These are phyloP conservation scores for Acer saccharum DNA, from an alignment of 345 rosid genomes.

Conservation along the genomic window DNA sequence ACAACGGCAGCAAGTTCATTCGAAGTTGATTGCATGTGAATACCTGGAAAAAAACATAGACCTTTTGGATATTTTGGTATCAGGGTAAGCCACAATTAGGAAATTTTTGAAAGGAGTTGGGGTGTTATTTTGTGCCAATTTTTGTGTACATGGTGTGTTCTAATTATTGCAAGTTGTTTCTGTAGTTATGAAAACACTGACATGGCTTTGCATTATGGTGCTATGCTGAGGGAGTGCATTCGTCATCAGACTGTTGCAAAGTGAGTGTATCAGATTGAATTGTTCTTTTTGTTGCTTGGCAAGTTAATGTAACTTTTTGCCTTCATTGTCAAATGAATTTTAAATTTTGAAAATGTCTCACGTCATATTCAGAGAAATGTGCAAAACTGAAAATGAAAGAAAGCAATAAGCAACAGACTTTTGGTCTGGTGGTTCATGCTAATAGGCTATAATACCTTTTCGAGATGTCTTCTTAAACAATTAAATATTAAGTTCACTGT, in stretches of 20 bases:
- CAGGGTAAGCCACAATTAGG: slow-evolving; percentile 54
- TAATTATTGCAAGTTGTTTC: slow-evolving; percentile 20
- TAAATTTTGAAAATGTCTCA: not conserved
- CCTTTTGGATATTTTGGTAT: slow-evolving; percentile 75
- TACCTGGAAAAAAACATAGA: slow-evolving; percentile 83
- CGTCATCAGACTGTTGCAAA: slow-evolving; percentile 95
- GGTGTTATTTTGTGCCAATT: not conserved
- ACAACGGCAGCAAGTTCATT: slow-evolving; percentile 93
- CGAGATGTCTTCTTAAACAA: not conserved
- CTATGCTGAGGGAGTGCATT: slow-evolving; percentile 97
- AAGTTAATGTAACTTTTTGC: not conserved
- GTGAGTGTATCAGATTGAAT: slow-evolving; percentile 38
- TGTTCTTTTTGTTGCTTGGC: not conserved
- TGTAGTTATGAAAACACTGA: slow-evolving; percentile 76
- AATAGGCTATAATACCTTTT: not conserved
- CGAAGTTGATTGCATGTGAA: slow-evolving; percentile 89
- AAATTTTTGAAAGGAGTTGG: not conserved
- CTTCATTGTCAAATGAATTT: not conserved
- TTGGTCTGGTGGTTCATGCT: not conserved
- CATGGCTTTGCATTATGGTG: slow-evolving; percentile 98
- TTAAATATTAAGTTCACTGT: not conserved
- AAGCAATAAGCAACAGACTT: not conserved
- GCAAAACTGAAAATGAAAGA: not conserved
- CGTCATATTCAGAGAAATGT: not conserved
- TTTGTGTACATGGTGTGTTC: slow-evolving; percentile 12